Evolutionary conservation across 1,284 basidiomycete genomes (phyloP).

Genomic region (Tylopilus sp.): DNA sequence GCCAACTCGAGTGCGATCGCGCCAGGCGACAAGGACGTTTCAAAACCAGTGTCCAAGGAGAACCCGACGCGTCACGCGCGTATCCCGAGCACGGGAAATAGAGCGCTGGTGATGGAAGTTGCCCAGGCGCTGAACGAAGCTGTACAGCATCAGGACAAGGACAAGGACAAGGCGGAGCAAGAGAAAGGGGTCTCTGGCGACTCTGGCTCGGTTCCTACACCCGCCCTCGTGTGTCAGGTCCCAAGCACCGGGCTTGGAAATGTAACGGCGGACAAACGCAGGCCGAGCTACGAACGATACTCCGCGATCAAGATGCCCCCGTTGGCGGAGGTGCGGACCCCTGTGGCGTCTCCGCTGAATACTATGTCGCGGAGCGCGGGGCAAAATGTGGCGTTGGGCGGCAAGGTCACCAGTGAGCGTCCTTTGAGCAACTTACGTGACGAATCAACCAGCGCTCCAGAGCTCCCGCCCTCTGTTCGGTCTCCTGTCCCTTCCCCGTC

Average conservation of each 20-base stretch:
- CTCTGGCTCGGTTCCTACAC: background rate
- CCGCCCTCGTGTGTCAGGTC: background rate
- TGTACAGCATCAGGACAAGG: slow-evolving; percentile 12
- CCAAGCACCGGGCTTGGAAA: slow-evolving; percentile 7
- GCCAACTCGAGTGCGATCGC: slow-evolving; percentile 14
- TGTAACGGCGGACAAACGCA: slow-evolving; percentile 47
- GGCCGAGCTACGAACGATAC: slow-evolving; percentile 64
- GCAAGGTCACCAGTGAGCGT: slow-evolving; percentile 11
- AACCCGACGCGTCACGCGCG: slow-evolving; percentile 41
- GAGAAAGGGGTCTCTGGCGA: background rate
- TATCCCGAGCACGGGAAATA: slow-evolving; percentile 63
- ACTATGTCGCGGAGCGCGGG: slow-evolving; percentile 44
- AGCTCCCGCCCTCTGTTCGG: background rate
- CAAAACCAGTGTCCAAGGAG: slow-evolving; percentile 11
- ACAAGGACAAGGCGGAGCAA: background rate
- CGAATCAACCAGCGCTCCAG: background rate
- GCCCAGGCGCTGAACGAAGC: slow-evolving; percentile 56
- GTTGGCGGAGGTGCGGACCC: slow-evolving; percentile 63
- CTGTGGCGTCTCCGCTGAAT: slow-evolving; percentile 50
- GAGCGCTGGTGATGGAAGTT: slow-evolving; percentile 74
- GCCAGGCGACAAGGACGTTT: slow-evolving; percentile 6
- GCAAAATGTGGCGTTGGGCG: slow-evolving; percentile 4
- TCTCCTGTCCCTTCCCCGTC: background rate
- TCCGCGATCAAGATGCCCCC: slow-evolving; percentile 59
- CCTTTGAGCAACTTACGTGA: slow-evolving; percentile 5